These are phyloP conservation scores for Pythium monospermum DNA, from an alignment of 352 stramenopile species.

Conservation along the genomic window DNA sequence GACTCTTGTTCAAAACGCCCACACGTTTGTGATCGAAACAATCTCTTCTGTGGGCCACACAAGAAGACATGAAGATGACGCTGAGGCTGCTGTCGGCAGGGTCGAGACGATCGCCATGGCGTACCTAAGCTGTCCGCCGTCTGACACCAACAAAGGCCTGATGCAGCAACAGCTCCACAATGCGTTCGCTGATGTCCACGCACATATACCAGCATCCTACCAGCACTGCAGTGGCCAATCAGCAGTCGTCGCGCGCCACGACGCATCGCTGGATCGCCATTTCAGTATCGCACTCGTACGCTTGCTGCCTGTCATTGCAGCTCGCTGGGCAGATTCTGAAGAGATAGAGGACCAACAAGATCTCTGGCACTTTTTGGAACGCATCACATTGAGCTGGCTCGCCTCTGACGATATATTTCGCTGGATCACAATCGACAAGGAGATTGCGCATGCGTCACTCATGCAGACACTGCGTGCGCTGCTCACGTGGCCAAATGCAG, in stretches of 20 bases:
- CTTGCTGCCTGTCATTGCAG: slow-evolving; percentile 29
- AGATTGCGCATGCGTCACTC: slow-evolving; percentile 29
- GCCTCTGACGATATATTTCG: slow-evolving; percentile 61
- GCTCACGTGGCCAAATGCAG: slow-evolving; percentile 2
- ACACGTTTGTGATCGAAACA: too few species aligned
- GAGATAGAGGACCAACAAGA: neutral
- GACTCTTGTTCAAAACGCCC: too few species aligned
- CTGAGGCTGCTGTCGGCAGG: neutral
- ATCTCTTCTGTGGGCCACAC: neutral
- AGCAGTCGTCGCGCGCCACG: neutral
- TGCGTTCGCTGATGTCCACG: neutral
- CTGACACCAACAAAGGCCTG: too few species aligned
- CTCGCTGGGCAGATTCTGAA: neutral
- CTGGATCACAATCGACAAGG: slow-evolving; percentile 55
- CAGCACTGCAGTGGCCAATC: neutral
- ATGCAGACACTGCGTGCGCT: slow-evolving; percentile 26
- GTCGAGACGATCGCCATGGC: neutral
- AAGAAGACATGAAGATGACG: neutral
- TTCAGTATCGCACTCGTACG: slow-evolving; percentile 43
- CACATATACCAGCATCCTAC: neutral
- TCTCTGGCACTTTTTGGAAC: slow-evolving; percentile 35
- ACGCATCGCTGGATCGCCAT: slow-evolving; percentile 36
- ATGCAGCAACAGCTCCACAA: neutral
- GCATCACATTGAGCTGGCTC: slow-evolving; percentile 42
- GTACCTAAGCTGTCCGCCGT: too few species aligned